These are phyloP conservation scores for Cladosporium sp. DNA, from an alignment of 2,329 filamentous ascomycete species.

Conservation along the genomic window DNA sequence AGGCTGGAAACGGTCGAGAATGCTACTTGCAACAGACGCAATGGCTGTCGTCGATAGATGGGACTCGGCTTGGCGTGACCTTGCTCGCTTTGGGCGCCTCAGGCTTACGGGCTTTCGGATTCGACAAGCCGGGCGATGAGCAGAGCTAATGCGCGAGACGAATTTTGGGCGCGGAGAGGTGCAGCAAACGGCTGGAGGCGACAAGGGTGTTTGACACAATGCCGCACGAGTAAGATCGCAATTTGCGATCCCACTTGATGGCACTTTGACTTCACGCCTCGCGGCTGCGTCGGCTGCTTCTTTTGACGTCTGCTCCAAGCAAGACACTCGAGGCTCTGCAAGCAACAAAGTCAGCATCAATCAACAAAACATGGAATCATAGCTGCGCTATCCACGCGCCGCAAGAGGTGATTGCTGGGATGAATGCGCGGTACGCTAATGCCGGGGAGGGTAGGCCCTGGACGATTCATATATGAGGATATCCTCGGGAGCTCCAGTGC, in stretches of 20 bases:
- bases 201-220: not conserved
- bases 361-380: no score
- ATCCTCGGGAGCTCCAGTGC: no score
- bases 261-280: constrained; percentile 8
- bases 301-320: not conserved
- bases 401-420: not conserved
- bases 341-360: not conserved
- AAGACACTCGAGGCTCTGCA: not conserved
- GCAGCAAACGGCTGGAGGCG: not conserved
- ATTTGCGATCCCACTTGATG: constrained; percentile 1
- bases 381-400: not conserved
- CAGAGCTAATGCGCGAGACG: constrained; percentile 8
- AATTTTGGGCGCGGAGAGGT: constrained; percentile 2
- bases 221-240: not conserved
- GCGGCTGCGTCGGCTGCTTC: not conserved
- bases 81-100: not conserved
- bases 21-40: not conserved
- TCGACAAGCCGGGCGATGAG: constrained; percentile 4
- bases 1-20: not conserved
- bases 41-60: not conserved
- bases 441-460: not conserved
- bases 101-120: constrained; percentile 2
- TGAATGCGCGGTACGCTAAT: not conserved
- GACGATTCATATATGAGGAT: not conserved
- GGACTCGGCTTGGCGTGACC: constrained; percentile 7